These are phyloP conservation scores for Phytophthora fragariae DNA, from an alignment of 352 stramenopile species.

Conservation along the genomic window DNA sequence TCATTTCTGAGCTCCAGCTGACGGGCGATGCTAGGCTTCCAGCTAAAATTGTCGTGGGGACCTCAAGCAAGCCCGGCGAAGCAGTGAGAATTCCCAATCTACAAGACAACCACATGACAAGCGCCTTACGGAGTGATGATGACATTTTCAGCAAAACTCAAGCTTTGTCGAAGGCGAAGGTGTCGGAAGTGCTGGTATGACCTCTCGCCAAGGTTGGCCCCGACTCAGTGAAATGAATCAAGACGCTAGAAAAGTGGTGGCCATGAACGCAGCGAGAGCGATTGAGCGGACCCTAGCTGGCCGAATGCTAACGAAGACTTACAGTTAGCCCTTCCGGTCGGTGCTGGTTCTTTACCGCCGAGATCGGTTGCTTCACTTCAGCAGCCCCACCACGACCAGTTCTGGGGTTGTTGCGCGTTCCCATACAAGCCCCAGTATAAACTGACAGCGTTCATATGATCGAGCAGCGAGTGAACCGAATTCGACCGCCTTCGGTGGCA, in stretches of 20 bases:
- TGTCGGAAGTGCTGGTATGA: neutral
- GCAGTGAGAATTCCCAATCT: neutral
- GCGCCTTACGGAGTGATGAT: neutral
- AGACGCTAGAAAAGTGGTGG: neutral
- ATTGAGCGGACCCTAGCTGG: neutral
- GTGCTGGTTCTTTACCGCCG: neutral
- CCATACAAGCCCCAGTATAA: neutral
- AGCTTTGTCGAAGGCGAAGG: neutral
- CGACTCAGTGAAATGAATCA: neutral
- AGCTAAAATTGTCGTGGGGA: neutral
- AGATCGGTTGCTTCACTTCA: neutral
- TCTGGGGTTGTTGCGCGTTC: neutral
- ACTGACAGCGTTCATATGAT: neutral
- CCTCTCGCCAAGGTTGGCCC: neutral
- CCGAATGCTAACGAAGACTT: neutral
- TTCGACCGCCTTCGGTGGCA: slow-evolving; percentile 22
- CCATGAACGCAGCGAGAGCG: neutral
- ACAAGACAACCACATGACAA: neutral
- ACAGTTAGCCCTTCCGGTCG: neutral
- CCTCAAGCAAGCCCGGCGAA: neutral
- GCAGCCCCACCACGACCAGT: neutral
- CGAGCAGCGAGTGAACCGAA: slow-evolving; percentile 8
- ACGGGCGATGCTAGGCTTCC: neutral
- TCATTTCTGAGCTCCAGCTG: neutral
- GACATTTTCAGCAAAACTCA: neutral